Percentiles rank a stretch among this genome's conserved stretches.
Evolutionary conservation across 768 basidiomycete genomes (phyloP).

Genomic region (Tulasnella sp.): DNA sequence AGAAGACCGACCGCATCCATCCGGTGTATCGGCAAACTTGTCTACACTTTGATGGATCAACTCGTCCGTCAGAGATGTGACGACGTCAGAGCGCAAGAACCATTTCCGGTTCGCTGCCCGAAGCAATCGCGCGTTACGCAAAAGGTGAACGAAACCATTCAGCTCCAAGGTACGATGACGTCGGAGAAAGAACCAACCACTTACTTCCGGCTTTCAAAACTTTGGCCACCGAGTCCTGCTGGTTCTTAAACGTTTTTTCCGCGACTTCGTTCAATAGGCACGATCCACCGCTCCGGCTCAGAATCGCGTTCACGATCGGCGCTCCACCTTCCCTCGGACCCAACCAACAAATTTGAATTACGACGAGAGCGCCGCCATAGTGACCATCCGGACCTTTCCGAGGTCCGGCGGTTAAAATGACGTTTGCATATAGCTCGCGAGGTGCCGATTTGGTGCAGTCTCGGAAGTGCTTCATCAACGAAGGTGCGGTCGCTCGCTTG

Average conservation of each 20-base stretch:
- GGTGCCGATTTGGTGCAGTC: slow-evolving; percentile 91
- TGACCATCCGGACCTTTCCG: slow-evolving; percentile 50
- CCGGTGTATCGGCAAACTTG: slow-evolving; percentile 79
- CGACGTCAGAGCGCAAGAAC: slow-evolving; percentile 87
- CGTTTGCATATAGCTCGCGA: slow-evolving; percentile 84
- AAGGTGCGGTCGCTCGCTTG: slow-evolving; percentile 81
- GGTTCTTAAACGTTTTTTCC: slow-evolving; percentile 85
- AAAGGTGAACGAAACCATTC: neutral
- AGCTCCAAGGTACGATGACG: neutral
- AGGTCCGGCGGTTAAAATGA: slow-evolving; percentile 88
- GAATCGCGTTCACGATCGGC: slow-evolving; percentile 78
- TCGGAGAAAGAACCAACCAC: slow-evolving; percentile 38
- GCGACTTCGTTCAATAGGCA: slow-evolving; percentile 88
- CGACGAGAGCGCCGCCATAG: slow-evolving; percentile 78
- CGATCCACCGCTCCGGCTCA: slow-evolving; percentile 84
- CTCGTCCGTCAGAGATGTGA: slow-evolving; percentile 83
- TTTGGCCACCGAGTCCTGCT: slow-evolving; percentile 91
- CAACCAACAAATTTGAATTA: slow-evolving; percentile 90
- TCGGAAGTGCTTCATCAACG: slow-evolving; percentile 87
- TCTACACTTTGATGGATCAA: slow-evolving; percentile 81
- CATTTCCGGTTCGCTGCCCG: slow-evolving; percentile 74
- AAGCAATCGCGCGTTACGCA: neutral
- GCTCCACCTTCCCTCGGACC: slow-evolving; percentile 74
- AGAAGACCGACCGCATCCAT: slow-evolving; percentile 80
- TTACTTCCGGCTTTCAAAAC: slow-evolving; percentile 81